phyloP scores from a whole-genome alignment of 108 stramenopile species.

The Thalassiosira profunda region DNA sequence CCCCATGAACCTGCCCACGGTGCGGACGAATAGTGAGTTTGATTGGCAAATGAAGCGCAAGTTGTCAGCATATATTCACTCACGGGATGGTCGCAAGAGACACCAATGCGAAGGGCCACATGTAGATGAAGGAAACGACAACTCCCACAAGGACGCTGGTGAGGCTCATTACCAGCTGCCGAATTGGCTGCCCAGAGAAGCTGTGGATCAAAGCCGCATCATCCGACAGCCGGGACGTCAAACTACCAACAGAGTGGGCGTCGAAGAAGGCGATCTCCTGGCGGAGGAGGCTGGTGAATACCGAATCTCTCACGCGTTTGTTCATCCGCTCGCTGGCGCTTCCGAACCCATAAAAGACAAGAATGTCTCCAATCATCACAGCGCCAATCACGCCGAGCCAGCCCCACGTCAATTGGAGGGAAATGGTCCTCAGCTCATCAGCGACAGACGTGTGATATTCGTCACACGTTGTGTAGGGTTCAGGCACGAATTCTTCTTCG shows the following conservation, averaged over 20 bases:
- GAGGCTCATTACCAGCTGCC: constrained; percentile 58
- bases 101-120: constrained; percentile 89
- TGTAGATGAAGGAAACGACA: constrained; percentile 23
- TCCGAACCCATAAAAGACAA: constrained; percentile 73
- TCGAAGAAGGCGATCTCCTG: constrained; percentile 87
- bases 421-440: constrained; percentile 58
- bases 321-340: constrained; percentile 74
- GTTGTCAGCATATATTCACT: no score
- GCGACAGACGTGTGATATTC: constrained; percentile 57
- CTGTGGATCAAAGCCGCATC: constrained; percentile 79
- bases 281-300: constrained; percentile 64
- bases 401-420: constrained; percentile 43
- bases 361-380: constrained; percentile 62
- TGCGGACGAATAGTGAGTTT: no score
- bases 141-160: constrained; percentile 42
- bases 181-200: constrained; percentile 75
- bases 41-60: no score
- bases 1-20: constrained; percentile 37
- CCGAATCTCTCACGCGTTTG: constrained; percentile 66
- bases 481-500: constrained; percentile 5
- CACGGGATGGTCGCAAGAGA: constrained; percentile 73
- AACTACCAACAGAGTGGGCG: constrained; percentile 62
- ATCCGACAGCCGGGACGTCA: constrained; percentile 84
- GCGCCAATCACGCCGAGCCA: constrained; percentile 53
- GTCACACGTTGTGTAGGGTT: constrained; percentile 48